Conservation (phyloP, 2,329 filamentous ascomycete species). For the Fusarium fujikuroi region DNA sequence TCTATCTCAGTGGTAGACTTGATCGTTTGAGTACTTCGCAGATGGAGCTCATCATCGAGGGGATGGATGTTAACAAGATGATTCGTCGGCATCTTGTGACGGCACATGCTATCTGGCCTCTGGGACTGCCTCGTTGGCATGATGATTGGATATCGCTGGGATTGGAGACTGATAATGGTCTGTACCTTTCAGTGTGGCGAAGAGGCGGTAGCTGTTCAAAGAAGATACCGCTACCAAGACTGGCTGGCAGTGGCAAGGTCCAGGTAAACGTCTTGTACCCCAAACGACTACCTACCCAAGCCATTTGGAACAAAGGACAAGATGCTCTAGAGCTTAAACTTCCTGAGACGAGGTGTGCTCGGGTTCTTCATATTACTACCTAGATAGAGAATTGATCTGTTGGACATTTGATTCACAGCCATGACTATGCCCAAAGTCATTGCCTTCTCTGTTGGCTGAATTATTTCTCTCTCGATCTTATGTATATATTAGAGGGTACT, state of each 20-base stretch:
- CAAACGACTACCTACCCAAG: not conserved
- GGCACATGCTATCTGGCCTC: not conserved
- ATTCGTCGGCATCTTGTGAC: not conserved
- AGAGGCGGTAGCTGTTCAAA: not conserved
- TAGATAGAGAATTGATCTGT: not conserved
- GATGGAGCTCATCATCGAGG: not conserved
- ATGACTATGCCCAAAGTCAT: not conserved
- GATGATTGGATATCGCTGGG: not conserved
- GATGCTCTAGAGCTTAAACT: not conserved
- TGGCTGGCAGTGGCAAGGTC: not conserved
- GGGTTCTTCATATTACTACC: not conserved
- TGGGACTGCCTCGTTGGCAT: not conserved
- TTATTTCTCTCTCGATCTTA: too few species aligned
- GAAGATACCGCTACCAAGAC: not conserved
- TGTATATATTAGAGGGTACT: too few species aligned
- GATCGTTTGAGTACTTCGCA: not conserved
- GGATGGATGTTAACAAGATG: not conserved
- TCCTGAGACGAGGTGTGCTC: not conserved
- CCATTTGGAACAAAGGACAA: rapidly evolving
- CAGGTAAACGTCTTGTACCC: not conserved
- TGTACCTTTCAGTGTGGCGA: not conserved
- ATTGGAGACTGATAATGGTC: not conserved
- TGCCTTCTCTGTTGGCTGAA: too few species aligned
- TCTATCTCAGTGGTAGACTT: constrained; percentile 39
- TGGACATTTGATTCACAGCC: too few species aligned